These are phyloP conservation scores for Coemansia sp. DNA, from an alignment of 192 early-diverging fungal genomes.

Conservation along the genomic window DNA sequence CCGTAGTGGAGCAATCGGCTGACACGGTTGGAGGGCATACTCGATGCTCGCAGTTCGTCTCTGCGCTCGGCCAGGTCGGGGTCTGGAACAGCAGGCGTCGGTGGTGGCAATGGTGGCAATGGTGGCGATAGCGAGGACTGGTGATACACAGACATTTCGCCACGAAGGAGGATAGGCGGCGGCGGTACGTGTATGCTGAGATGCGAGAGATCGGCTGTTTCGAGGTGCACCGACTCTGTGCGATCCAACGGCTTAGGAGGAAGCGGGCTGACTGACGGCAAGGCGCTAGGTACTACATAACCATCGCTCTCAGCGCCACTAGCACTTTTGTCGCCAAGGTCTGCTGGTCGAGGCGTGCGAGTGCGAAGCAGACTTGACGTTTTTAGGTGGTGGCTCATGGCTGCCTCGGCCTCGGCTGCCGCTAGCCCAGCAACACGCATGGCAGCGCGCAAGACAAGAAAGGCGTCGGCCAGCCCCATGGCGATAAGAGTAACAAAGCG, in stretches of 20 bases:
- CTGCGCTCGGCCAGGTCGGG: background rate
- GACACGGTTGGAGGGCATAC: conserved; percentile 78
- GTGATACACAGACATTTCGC: background rate
- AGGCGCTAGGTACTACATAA: background rate
- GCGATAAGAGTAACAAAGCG: background rate
- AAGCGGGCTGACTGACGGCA: conserved; percentile 5
- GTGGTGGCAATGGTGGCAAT: no score
- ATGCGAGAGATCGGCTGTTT: conserved; percentile 22
- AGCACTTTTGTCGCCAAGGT: background rate
- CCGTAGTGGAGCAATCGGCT: conserved; percentile 85
- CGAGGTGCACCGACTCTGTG: conserved; percentile 8
- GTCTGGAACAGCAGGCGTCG: background rate
- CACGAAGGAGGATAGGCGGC: conserved; percentile 28
- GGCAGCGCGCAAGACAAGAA: conserved; percentile 38
- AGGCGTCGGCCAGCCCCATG: conserved; percentile 43
- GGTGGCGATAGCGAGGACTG: no score
- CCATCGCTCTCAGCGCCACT: background rate
- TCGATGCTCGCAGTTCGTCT: conserved; percentile 24
- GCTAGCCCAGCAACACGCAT: conserved; percentile 36
- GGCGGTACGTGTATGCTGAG: conserved; percentile 25
- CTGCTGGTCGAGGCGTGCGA: background rate
- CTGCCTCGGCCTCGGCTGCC: conserved; percentile 18
- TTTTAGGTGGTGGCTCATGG: conserved; percentile 14
- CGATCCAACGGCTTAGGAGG: conserved; percentile 33
- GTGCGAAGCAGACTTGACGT: conserved; percentile 34